Conservation (phyloP, 2,329 filamentous ascomycete genomes). For the Gremmenia infestans region DNA sequence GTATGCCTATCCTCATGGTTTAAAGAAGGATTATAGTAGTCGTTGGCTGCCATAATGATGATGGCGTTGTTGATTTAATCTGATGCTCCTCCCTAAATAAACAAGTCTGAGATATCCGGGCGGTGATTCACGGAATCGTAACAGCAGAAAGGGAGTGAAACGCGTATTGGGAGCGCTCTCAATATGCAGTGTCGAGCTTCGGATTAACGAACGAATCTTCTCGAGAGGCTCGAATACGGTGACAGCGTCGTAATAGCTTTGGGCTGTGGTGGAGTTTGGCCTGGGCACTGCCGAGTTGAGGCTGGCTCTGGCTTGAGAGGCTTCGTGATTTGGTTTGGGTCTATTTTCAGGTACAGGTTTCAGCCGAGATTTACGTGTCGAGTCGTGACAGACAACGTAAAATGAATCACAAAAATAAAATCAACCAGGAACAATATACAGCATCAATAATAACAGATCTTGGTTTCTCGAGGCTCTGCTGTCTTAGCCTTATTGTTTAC, state of each 20-base stretch:
- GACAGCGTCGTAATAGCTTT: slow-evolving; percentile 1
- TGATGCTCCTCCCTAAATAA: background rate
- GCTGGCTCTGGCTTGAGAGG: too few relatives aligned
- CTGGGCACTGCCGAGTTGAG: background rate
- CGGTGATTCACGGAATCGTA: background rate
- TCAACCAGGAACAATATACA: too few relatives aligned
- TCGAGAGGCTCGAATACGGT: background rate
- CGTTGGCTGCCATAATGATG: slow-evolving; percentile 26
- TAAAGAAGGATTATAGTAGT: slow-evolving; percentile 27
- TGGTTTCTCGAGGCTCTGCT: too few relatives aligned
- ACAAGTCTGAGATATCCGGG: background rate
- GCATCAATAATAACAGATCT: too few relatives aligned
- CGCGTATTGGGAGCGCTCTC: background rate
- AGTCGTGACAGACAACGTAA: too few relatives aligned
- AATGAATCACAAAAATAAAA: too few relatives aligned
- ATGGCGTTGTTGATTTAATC: background rate
- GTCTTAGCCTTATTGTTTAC: too few relatives aligned
- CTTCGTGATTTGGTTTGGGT: background rate
- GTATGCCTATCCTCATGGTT: slow-evolving; percentile 11
- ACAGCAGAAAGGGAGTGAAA: slow-evolving; percentile 3
- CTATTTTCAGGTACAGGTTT: slow-evolving; percentile 6
- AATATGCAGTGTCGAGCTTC: slow-evolving; percentile 4
- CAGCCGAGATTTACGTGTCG: background rate
- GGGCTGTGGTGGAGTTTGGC: slow-evolving; percentile 2
- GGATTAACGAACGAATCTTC: background rate